These are phyloP conservation scores for Purshia tridentata DNA, from an alignment of 306 rosid species.

Conservation along the genomic window DNA sequence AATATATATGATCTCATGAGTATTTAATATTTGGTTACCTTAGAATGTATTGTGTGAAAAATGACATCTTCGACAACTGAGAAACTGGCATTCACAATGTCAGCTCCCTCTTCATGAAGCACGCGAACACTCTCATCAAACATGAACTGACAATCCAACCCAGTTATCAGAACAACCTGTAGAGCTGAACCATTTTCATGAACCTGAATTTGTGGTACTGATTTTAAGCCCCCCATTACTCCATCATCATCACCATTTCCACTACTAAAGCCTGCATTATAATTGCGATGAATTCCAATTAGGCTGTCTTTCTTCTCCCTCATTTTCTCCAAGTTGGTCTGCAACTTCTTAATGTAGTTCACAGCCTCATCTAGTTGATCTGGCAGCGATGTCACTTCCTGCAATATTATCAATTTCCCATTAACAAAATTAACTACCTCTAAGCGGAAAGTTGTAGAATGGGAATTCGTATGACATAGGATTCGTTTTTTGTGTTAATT, in stretches of 20 bases:
- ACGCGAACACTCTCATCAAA: slow-evolving; percentile 49
- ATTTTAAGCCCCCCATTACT: slow-evolving; percentile 8
- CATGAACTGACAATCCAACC: slow-evolving; percentile 51
- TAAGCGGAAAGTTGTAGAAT: no score
- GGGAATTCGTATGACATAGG: no score
- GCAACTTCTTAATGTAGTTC: slow-evolving; percentile 59
- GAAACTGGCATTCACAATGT: slow-evolving; percentile 57
- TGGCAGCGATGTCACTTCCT: slow-evolving; percentile 47
- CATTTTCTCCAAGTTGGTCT: slow-evolving; percentile 56
- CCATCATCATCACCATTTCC: not conserved
- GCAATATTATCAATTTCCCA: not conserved
- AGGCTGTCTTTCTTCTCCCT: slow-evolving; percentile 54
- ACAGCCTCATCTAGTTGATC: slow-evolving; percentile 65
- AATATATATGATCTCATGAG: no score
- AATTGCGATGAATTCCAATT: slow-evolving; percentile 24
- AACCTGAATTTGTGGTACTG: slow-evolving; percentile 52
- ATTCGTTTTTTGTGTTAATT: no score
- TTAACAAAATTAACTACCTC: not conserved
- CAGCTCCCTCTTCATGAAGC: slow-evolving; percentile 62
- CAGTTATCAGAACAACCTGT: slow-evolving; percentile 52
- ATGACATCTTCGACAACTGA: slow-evolving; percentile 36
- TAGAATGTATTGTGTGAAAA: slow-evolving; percentile 58
- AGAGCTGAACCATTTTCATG: slow-evolving; percentile 45
- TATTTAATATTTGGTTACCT: slow-evolving; percentile 27
- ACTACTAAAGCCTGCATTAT: not conserved